Base-by-base conservation (phyloP, 257 asterid species). In the Nicotiana knightiana region DNA sequence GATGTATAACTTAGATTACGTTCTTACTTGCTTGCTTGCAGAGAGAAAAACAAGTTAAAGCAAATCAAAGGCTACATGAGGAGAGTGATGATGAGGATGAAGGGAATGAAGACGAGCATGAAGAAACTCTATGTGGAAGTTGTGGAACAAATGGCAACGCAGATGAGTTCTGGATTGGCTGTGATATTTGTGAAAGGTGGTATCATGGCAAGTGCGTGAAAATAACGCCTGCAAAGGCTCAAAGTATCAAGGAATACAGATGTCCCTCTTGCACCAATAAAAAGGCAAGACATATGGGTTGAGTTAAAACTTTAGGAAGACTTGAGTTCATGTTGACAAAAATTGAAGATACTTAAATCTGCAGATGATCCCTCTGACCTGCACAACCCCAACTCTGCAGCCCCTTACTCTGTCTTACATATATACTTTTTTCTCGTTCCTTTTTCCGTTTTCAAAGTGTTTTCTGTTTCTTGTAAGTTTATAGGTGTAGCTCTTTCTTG, bases 121-220 rank as follows among this genome's bases (percentile, higher is more conserved):
- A 97, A 2, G 97, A 93, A 82, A 91, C 98, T 13, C 92, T 91
- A 17, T 94, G 98, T 24, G 98, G 98, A 57, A 91, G 88, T 90
- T 94, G 98, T 48, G 94, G 93, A 24, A 97, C 97, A 77, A 91
- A 90, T 62, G 93, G 92, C 86, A 93, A 86, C 5, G 93, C 92
- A 4, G 97, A 94, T 17, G 97, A 94, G 88, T 94, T 94, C 86
- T 94, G 98, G 98, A 94, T 94, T 26, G 97, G 98, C 33, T 94
- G 98, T 64, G 98, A 94, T 85, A 89, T 91, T 35, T 94, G 98
- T 24, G 98, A 94, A 85, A 84, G 88, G 81, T 94, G 98, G 98
- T 94, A 67, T 83, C 98, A 94, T 51, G 98, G 98, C 78, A 94
- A 93, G 87, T 94, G 98, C 68, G 98, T 94, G 86, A 94, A 94